Base-by-base conservation (phyloP, 768 basidiomycete genomes). In the Calocybe cyanea region DNA sequence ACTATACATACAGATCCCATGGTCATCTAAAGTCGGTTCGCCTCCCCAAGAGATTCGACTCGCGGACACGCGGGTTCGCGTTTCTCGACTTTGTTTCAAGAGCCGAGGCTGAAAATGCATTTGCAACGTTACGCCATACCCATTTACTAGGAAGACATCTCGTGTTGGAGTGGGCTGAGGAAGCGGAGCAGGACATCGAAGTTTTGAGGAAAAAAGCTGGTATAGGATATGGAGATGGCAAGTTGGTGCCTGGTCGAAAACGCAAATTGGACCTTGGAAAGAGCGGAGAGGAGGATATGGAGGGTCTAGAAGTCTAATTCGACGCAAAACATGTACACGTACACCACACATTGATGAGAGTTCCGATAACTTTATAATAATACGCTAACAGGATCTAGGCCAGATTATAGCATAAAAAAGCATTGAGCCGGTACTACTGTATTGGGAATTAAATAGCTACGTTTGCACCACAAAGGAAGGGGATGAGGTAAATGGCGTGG, bases 121-220 rank as follows among this genome's bases (percentile, higher is more conserved):
- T 85, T 63, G 80, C 78, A 20, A 83, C 91, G 9, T 77, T 99
- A 18, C 79, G 82, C 54, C 93, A 98, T 65, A 96, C 94, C 0
- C 96, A 98, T 73, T 82, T 98, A 56, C 81, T 99, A 17, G 95
- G 96, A 7, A 71, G 96, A 28, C 96, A 99, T 75, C 68, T 99
- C 35, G 92, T 98, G 3, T 70, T 99, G 34, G 85, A 98, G 63
- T 96, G 94, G 93, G 92, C 94, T 1, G 78, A 86, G 55, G 87
- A 88, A 46, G 85, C 72, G 2, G 87, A 87, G 51, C 79, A 82
- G 58, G 87, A 94, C 59, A 58, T 94, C 42, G 87, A 88, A 23
- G 73, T 61, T 45, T 61, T 96, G 38, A 71, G 93, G 49, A 78
- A 78, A 67, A 93, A 92, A 68, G 85, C 83, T 1, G 87, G 85